Evolutionary conservation across 2,329 filamentous ascomycete species (phyloP).

Genomic region (Aspergillus sp.): DNA sequence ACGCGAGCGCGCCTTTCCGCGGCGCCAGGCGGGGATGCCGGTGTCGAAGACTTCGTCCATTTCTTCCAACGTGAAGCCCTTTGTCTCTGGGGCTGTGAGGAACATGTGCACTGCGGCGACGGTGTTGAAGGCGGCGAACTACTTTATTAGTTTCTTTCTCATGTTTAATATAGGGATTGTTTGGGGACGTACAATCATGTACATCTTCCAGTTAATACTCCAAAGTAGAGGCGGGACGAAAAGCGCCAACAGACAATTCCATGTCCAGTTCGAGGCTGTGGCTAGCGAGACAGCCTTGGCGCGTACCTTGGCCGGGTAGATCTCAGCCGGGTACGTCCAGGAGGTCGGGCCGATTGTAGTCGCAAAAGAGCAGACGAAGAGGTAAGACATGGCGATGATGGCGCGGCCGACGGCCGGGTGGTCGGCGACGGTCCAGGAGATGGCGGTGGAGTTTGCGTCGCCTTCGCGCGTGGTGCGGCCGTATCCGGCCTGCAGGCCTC

Average conservation of each 20-base stretch:
- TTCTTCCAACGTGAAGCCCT: slow-evolving; percentile 19
- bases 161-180: not conserved
- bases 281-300: slow-evolving; percentile 21
- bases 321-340: slow-evolving; percentile 21
- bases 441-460: slow-evolving; percentile 14
- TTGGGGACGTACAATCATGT: slow-evolving; percentile 18
- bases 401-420: slow-evolving; percentile 22
- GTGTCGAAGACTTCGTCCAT: slow-evolving; percentile 32
- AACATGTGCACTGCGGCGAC: slow-evolving; percentile 21
- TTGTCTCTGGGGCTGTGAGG: slow-evolving; percentile 18
- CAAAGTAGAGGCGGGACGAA: slow-evolving; percentile 20
- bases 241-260: slow-evolving; percentile 20
- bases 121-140: slow-evolving; percentile 22
- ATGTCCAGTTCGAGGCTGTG: slow-evolving; percentile 20
- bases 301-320: slow-evolving; percentile 20
- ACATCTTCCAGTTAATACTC: slow-evolving; percentile 24
- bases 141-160: not conserved
- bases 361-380: slow-evolving; percentile 27
- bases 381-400: slow-evolving; percentile 27
- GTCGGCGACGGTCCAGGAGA: slow-evolving; percentile 20
- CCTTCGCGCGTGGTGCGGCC: slow-evolving; percentile 8
- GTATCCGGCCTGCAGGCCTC: slow-evolving; percentile 33
- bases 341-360: slow-evolving; percentile 25
- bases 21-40: slow-evolving; percentile 22
- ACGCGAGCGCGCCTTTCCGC: slow-evolving; percentile 13